phyloP scores from a whole-genome alignment of 352 stramenopile species.

The Globisporangium lucens region DNA sequence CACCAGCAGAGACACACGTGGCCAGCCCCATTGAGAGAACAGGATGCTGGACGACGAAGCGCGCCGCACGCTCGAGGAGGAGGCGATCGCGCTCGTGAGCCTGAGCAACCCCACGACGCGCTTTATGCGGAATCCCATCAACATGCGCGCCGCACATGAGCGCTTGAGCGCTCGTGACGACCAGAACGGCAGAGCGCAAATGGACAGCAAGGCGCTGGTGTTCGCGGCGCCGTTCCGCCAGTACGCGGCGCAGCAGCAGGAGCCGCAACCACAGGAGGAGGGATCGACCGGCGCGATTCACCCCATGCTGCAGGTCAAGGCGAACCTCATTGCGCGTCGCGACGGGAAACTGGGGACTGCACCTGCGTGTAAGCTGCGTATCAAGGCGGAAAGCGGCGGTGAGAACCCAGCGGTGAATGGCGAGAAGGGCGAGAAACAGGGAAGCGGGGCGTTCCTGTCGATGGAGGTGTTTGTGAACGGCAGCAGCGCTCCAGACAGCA shows the following conservation, averaged over 20 bases:
- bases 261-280: slow-evolving; percentile 1
- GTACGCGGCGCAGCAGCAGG: background rate
- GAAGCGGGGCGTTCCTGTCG: slow-evolving; percentile 17
- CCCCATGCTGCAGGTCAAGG: slow-evolving; percentile 29
- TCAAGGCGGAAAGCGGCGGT: slow-evolving; percentile 2
- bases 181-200: background rate
- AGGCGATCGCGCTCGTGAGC: slow-evolving; percentile 70
- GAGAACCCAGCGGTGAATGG: slow-evolving; percentile 11
- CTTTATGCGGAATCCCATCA: background rate
- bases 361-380: slow-evolving; percentile 15
- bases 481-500: slow-evolving; percentile 3
- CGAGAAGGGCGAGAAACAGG: background rate
- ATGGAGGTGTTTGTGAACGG: slow-evolving; percentile 32
- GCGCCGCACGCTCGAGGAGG: slow-evolving; percentile 50
- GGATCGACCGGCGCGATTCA: slow-evolving; percentile 13
- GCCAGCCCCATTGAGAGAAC: background rate
- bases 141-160: background rate
- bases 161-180: too few species aligned
- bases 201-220: slow-evolving; percentile 4
- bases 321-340: slow-evolving; percentile 26
- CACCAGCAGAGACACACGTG: slow-evolving; percentile 2
- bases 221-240: background rate
- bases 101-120: slow-evolving; percentile 33
- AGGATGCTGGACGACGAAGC: slow-evolving; percentile 54
- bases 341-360: slow-evolving; percentile 17